Percentiles rank a stretch among this genome's conserved stretches.
Evolutionary conservation across 345 rosid species (phyloP).

Genomic region (Heritiera fomes): DNA sequence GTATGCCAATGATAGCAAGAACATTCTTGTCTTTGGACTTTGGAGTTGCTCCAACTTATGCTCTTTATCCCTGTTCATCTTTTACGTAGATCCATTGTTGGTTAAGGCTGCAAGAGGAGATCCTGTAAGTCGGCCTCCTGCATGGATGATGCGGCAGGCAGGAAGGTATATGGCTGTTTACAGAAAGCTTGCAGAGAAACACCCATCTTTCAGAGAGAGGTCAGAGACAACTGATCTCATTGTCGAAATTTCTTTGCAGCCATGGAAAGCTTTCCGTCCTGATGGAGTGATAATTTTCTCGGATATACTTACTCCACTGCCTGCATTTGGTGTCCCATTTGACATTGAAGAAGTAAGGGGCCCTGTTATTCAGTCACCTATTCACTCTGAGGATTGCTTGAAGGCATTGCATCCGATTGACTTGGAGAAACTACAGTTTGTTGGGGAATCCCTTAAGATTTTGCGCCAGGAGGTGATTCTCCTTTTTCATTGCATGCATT

Average conservation of each 20-base stretch:
- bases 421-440: conserved; percentile 62
- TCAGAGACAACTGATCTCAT: conserved; percentile 95
- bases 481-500: conserved; percentile 19
- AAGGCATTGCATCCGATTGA: conserved; percentile 80
- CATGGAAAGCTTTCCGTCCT: conserved; percentile 90
- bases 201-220: conserved; percentile 90
- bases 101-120: conserved; percentile 92
- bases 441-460: conserved; percentile 72
- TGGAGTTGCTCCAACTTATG: background rate
- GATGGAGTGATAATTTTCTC: conserved; percentile 96
- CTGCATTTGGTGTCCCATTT: conserved; percentile 92
- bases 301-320: conserved; percentile 89
- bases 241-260: conserved; percentile 93
- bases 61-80: conserved; percentile 16
- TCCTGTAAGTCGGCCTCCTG: conserved; percentile 78
- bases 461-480: conserved; percentile 67
- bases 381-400: conserved; percentile 64
- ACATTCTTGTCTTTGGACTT: background rate
- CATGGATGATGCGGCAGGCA: conserved; percentile 99
- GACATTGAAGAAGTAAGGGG: conserved; percentile 92
- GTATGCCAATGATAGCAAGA: background rate
- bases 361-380: conserved; percentile 77
- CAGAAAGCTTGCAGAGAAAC: conserved; percentile 91
- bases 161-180: conserved; percentile 97
- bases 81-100: conserved; percentile 66